Percentiles rank a stretch among this genome's conserved stretches.
phyloP scores from a whole-genome alignment of 495 filamentous ascomycete genomes.

The Jackrogersella multiformis region DNA sequence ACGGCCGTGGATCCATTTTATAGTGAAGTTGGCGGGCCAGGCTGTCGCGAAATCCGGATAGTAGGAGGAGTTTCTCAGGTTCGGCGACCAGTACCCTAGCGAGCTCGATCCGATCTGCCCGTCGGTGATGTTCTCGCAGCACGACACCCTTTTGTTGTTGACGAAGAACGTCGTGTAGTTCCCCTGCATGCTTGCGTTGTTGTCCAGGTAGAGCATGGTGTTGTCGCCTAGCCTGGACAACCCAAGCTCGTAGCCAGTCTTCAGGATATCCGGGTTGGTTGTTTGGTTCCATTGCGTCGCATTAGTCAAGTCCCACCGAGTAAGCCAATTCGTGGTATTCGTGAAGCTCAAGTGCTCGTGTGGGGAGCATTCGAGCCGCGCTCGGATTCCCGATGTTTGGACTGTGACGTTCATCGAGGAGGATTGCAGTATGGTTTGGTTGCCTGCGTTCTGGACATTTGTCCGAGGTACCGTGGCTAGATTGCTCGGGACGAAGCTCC shows the following conservation, averaged over 20 bases:
- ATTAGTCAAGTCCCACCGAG: constrained; percentile 32
- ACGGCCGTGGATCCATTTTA: constrained; percentile 48
- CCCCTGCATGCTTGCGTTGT: background rate
- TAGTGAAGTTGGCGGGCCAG: constrained; percentile 47
- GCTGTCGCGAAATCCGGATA: constrained; percentile 8
- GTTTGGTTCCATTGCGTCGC: constrained; percentile 6
- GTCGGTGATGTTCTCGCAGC: constrained; percentile 48
- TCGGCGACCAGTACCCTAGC: constrained; percentile 21
- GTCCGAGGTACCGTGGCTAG: constrained; percentile 12
- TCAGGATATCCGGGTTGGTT: background rate
- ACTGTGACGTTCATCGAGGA: constrained; percentile 40
- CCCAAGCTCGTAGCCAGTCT: constrained; percentile 12
- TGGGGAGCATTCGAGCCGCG: constrained; percentile 46
- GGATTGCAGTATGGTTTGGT: background rate
- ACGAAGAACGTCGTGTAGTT: constrained; percentile 37
- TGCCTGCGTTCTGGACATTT: constrained; percentile 2
- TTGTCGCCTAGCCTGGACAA: background rate
- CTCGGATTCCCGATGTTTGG: constrained; percentile 44
- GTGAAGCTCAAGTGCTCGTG: constrained; percentile 13
- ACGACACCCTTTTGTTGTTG: constrained; percentile 36
- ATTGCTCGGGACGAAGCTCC: constrained; percentile 49
- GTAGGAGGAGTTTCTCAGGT: background rate
- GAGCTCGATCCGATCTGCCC: constrained; percentile 9
- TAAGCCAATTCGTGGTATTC: constrained; percentile 43
- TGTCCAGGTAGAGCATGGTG: constrained; percentile 2